Evolutionary conservation across 2,329 filamentous ascomycete species (phyloP).

Genomic region (Ceratocystis lukuohia): DNA sequence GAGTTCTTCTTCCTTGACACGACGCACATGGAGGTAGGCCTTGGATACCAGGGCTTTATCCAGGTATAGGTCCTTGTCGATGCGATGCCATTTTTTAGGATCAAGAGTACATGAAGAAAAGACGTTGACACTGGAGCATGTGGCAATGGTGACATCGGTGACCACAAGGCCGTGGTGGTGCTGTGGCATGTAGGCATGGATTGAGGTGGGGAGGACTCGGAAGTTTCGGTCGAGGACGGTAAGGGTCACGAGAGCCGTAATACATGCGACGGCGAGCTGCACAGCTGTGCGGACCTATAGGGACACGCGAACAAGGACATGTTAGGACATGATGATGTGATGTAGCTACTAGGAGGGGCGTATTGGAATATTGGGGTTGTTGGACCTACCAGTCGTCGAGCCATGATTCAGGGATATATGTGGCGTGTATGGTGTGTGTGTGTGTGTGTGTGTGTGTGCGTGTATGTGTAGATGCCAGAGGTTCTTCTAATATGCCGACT

Average conservation of each 20-base stretch:
- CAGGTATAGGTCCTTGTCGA: slow-evolving; percentile 83
- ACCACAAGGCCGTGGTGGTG: slow-evolving; percentile 76
- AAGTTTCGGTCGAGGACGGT: slow-evolving; percentile 82
- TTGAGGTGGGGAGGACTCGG: slow-evolving; percentile 67
- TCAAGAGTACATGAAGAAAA: slow-evolving; percentile 68
- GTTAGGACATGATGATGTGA: background rate
- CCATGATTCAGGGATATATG: slow-evolving; percentile 8
- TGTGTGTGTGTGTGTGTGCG: no score
- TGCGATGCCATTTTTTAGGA: slow-evolving; percentile 57
- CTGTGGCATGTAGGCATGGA: slow-evolving; percentile 75
- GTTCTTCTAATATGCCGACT: background rate
- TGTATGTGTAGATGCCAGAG: background rate
- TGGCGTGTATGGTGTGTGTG: no score
- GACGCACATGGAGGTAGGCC: slow-evolving; percentile 69
- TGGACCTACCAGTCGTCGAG: slow-evolving; percentile 14
- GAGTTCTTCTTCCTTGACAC: slow-evolving; percentile 77
- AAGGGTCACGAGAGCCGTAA: slow-evolving; percentile 55
- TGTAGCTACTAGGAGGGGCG: background rate
- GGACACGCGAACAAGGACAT: background rate
- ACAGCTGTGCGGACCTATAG: slow-evolving; percentile 51
- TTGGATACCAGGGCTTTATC: slow-evolving; percentile 58
- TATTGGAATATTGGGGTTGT: background rate
- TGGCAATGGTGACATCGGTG: slow-evolving; percentile 68
- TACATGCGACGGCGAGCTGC: slow-evolving; percentile 56
- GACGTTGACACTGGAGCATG: slow-evolving; percentile 60